These are phyloP conservation scores for Bryum argenteum DNA, from an alignment of 225 moss, liverwort and hornwort genomes.

Conservation along the genomic window DNA sequence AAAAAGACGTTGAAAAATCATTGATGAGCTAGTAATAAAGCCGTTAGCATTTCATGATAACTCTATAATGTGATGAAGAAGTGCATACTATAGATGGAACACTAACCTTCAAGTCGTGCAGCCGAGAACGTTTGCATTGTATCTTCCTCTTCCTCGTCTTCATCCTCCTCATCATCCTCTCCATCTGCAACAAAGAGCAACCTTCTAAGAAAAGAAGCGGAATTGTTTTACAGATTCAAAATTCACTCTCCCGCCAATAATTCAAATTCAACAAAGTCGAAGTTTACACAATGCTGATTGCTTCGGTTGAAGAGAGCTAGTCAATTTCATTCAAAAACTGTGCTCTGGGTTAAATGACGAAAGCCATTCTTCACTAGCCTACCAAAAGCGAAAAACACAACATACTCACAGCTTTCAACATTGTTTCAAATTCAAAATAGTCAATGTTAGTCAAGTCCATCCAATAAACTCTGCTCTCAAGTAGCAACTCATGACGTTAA, in stretches of 20 bases:
- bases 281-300: no score
- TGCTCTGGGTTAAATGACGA: no score
- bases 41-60: neutral
- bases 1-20: neutral
- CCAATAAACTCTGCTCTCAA: neutral
- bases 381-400: no score
- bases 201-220: neutral
- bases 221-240: neutral
- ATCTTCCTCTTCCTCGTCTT: constrained; percentile 63
- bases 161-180: constrained; percentile 62
- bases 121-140: constrained; percentile 58
- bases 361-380: no score
- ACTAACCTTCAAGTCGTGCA: constrained; percentile 63
- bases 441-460: neutral
- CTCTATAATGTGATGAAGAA: neutral
- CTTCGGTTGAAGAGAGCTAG: no score
- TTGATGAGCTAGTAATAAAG: neutral
- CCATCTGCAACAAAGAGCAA: constrained; percentile 39
- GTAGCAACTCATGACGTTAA: neutral
- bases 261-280: neutral
- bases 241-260: neutral
- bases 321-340: no score
- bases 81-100: constrained; percentile 8
- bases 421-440: neutral
- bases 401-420: no score